Conservation (phyloP, 352 stramenopile genomes). For the Globisporangium cederbergense region DNA sequence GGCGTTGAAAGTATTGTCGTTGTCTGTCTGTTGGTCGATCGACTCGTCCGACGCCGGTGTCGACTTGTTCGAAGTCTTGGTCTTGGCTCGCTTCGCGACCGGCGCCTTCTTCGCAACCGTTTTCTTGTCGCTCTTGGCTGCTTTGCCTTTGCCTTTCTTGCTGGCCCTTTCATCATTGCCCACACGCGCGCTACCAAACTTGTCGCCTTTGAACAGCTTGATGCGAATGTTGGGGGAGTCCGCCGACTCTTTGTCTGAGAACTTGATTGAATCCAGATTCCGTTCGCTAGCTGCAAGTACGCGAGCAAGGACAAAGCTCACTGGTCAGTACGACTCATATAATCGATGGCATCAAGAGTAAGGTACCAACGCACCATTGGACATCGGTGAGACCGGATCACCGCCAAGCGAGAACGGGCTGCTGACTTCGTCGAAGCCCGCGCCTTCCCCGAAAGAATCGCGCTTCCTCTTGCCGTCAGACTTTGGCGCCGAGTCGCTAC, state of each 20-base stretch:
- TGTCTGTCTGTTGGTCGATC: slow-evolving; percentile 47
- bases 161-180: slow-evolving; percentile 23
- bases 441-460: slow-evolving; percentile 24
- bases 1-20: slow-evolving; percentile 55
- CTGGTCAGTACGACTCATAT: not conserved
- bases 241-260: slow-evolving; percentile 41
- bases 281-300: slow-evolving; percentile 50
- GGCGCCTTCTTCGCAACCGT: slow-evolving; percentile 7
- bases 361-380: slow-evolving; percentile 42
- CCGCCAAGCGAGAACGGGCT: slow-evolving; percentile 67
- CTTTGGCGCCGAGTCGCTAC: not conserved
- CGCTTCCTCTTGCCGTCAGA: slow-evolving; percentile 21
- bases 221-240: slow-evolving; percentile 50
- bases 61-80: slow-evolving; percentile 52
- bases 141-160: slow-evolving; percentile 14
- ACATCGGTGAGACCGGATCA: slow-evolving; percentile 58
- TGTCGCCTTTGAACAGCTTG: slow-evolving; percentile 41
- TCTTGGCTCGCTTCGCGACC: slow-evolving; percentile 19
- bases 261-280: slow-evolving; percentile 53
- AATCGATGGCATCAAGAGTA: not conserved
- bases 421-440: slow-evolving; percentile 33
- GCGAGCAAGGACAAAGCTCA: not conserved
- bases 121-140: not conserved
- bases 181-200: slow-evolving; percentile 17
- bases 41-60: slow-evolving; percentile 42